Conservation (phyloP, 176 grass and related monocot genomes). For the Oryza officinalis region DNA sequence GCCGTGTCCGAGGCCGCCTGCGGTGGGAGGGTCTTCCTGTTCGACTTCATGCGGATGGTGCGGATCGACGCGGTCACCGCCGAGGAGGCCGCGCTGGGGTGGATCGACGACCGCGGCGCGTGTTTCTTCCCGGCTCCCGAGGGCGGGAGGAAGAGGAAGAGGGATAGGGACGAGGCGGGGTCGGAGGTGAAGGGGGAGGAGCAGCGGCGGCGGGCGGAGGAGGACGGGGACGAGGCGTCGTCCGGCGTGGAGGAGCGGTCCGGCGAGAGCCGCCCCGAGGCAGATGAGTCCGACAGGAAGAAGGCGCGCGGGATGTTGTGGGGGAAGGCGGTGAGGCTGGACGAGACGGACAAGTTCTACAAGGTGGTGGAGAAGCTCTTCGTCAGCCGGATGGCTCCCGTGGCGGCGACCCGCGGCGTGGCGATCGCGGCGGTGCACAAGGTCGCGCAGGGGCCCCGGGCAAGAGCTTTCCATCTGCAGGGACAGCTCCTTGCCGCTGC, state of each 20-base stretch:
- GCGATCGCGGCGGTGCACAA: conserved; percentile 63
- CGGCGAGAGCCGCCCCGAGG: conserved; percentile 34
- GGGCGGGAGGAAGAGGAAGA: conserved; percentile 13
- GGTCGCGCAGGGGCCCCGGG: conserved; percentile 38
- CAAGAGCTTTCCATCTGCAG: conserved; percentile 52
- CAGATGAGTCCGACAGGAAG: conserved; percentile 7
- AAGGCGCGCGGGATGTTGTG: conserved; percentile 16
- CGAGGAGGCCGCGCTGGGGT: conserved; percentile 51
- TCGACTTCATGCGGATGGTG: conserved; percentile 72
- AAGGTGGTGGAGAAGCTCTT: conserved; percentile 69
- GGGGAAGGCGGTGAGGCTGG: conserved; percentile 23
- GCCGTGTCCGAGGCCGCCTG: conserved; percentile 27
- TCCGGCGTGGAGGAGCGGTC: conserved; percentile 50
- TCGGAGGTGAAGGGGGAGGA: not conserved
- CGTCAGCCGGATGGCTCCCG: conserved; percentile 42
- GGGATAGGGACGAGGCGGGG: not conserved
- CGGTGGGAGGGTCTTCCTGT: conserved; percentile 35
- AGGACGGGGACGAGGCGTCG: conserved; percentile 14
- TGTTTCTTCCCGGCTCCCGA: conserved; percentile 67
- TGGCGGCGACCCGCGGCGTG: not conserved
- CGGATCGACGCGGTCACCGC: conserved; percentile 53
- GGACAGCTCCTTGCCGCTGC: conserved; percentile 40
- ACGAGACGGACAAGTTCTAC: conserved; percentile 54
- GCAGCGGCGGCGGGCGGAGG: not conserved
- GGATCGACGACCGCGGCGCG: conserved; percentile 67